Evolutionary conservation across 805 yeast genomes (phyloP), one percentile per base, ranked within the genome.

Genomic region (Naumovozyma baii): DNA sequence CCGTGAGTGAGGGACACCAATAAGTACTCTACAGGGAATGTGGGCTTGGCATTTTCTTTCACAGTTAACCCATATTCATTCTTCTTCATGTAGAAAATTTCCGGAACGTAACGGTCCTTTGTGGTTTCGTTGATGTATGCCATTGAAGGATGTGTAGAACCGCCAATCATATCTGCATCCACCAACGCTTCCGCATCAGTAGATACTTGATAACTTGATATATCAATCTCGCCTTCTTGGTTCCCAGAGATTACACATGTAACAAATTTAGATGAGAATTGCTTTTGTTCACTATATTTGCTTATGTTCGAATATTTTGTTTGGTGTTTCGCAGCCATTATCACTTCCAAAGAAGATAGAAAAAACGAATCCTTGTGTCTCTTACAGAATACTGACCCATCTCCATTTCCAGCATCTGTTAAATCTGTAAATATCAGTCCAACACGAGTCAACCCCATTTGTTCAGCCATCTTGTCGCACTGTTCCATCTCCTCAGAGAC

Each of bases 161-260:
- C 90, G 25, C 80, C 71, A 22, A 92, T 77, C 47, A 90, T 73
- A 52, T 83, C 95, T 0, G 97, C 95, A 36, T 74, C 72, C 0
- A 85, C 86, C 54, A 92, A 68, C 0, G 86, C 94, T 62, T 92
- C 96, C 0, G 95, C 95, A 42, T 78, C 72, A 25, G 78, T 77
- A 3, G 94, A 80, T 0, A 86, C 95, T 61, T 92, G 99, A 61
- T 88, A 92, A 31, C 94, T 75, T 14, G 83, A 69, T 3, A 94
- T 83, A 54, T 90, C 98, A 54, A 92, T 90, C 45, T 90, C 95
- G 17, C 94, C 92, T 36, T 76, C 63, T 12, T 70, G 56, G 47
- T 94, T 94, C n/a, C 99, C 99, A 1, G 94, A 76, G 2, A 92
- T 71, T 17, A 87, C 90, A 64, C 96, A 88, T 1, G 97, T 90